Percentiles rank a stretch among this genome's conserved stretches.
These are phyloP conservation scores for Candida glaebosa DNA, from an alignment of 805 yeast genomes.

Conservation along the genomic window DNA sequence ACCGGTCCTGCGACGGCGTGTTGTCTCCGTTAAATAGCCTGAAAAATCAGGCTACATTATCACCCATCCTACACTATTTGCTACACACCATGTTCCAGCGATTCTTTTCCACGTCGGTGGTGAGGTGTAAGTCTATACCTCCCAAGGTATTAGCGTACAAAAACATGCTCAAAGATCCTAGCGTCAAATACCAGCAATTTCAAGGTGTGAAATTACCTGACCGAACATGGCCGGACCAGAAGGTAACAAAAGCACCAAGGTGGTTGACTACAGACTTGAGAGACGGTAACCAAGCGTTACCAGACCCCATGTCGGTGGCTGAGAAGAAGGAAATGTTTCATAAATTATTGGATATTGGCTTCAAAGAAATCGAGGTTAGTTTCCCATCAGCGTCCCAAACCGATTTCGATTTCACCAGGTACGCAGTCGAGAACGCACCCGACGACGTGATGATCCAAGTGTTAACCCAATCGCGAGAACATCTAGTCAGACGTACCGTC, in stretches of 20 bases:
- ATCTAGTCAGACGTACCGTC: slow-evolving; percentile 67
- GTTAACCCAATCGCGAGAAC: slow-evolving; percentile 74
- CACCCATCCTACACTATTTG: no score
- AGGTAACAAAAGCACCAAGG: slow-evolving; percentile 68
- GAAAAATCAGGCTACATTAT: no score
- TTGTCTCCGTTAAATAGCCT: not conserved
- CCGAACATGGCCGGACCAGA: slow-evolving; percentile 69
- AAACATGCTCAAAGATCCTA: slow-evolving; percentile 67
- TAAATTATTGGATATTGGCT: slow-evolving; percentile 67
- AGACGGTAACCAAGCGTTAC: slow-evolving; percentile 79
- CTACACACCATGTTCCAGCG: slow-evolving; percentile 23
- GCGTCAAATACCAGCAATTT: slow-evolving; percentile 56
- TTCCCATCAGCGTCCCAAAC: slow-evolving; percentile 83
- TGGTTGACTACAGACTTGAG: slow-evolving; percentile 79
- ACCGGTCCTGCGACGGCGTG: slow-evolving; percentile 1
- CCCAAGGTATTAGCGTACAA: slow-evolving; percentile 17
- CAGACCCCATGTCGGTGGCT: slow-evolving; percentile 76
- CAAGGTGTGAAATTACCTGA: slow-evolving; percentile 53
- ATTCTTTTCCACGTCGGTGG: slow-evolving; percentile 2
- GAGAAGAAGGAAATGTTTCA: slow-evolving; percentile 75
- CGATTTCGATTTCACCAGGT: slow-evolving; percentile 77
- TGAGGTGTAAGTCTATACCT: slow-evolving; percentile 11
- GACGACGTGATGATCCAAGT: slow-evolving; percentile 73
- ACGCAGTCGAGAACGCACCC: slow-evolving; percentile 76
- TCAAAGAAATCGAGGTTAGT: slow-evolving; percentile 77